Evolutionary conservation across 2,329 filamentous ascomycete genomes (phyloP), one percentile per base, ranked within the genome.

Genomic region (Arthroderma sp.): DNA sequence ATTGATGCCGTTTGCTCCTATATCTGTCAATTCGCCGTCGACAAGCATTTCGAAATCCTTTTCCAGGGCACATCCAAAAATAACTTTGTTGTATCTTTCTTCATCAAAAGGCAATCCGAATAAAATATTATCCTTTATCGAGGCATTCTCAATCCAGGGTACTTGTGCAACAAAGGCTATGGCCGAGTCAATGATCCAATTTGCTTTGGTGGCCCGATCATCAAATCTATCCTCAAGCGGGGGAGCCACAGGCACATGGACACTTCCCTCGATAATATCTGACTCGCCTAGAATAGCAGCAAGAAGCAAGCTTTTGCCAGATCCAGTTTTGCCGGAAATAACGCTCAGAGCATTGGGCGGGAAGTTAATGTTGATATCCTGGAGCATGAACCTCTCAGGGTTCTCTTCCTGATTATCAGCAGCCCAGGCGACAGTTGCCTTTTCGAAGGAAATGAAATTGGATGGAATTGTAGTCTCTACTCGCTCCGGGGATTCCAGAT

Each of bases 71-170:
- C 84, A 91, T 2, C 80, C 82, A 32, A 77, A 71, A 5, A 88
- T 61, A 0, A 85, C 84, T 53, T 79, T 76, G 1, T 70, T 65
- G 57, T 89, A 91, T 34, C 85, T 75, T n/a, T 72, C 66, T 46
- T 78, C 67, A 44, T 86, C 75, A 29, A 73, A 74, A 0, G 83
- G 83, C 2, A 88, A 66, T 0, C 83, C 83, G 49, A 89, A 91
- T 0, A 85, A 61, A 42, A 91, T 82, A 53, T 91, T 93, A 38
- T 86, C 79, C 45, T 74, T 78, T 49, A 93, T 79, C 4, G 78
- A 83, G 1, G 81, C 82, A 53, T 88, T 89, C 56, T 89, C 84
- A 40, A 91, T 84, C 85, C 84, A 91, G 0, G 85, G 84, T 5
- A 83, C 85, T 57, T 88, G 83, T 1, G 81, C 77, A 31, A 88